Conservation (phyloP, 768 basidiomycete genomes). For the Lenzites betulinus region DNA sequence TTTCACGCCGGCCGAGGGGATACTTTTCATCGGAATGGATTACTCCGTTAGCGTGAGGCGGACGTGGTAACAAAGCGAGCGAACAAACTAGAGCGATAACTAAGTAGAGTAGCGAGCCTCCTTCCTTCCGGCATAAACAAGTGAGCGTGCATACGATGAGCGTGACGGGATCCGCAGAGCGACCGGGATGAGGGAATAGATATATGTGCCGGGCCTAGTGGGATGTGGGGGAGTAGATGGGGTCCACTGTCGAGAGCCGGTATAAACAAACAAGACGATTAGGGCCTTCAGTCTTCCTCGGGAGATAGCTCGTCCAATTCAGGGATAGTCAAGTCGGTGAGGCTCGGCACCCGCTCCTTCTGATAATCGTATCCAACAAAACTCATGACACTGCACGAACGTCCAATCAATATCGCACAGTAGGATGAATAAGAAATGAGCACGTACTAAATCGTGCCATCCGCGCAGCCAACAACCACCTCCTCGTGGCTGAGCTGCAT, state of each 20-base stretch:
- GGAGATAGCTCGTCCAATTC: constrained; percentile 7
- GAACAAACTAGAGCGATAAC: constrained; percentile 5
- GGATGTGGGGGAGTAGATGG: neutral
- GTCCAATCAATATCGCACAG: neutral
- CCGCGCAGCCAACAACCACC: constrained; percentile 88
- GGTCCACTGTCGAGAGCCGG: neutral
- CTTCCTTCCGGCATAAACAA: constrained; percentile 3
- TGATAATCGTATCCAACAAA: constrained; percentile 61
- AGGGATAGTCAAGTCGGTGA: constrained; percentile 5
- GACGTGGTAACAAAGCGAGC: constrained; percentile 7
- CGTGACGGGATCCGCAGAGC: neutral
- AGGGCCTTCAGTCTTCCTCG: constrained; percentile 5
- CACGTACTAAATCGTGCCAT: constrained; percentile 88
- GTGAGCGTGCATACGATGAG: constrained; percentile 4
- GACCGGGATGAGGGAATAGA: neutral
- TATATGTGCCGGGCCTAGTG: neutral
- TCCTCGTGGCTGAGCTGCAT: constrained; percentile 92
- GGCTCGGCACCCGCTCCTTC: constrained; percentile 30
- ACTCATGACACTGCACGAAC: constrained; percentile 52
- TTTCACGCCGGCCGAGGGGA: too few species aligned
- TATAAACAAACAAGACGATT: neutral
- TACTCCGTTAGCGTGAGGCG: neutral
- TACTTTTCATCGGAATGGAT: neutral
- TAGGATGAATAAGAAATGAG: neutral
- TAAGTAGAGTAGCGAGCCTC: constrained; percentile 1